Conservation (phyloP, 2,329 filamentous ascomycete species). For the Curvularia lunata region DNA sequence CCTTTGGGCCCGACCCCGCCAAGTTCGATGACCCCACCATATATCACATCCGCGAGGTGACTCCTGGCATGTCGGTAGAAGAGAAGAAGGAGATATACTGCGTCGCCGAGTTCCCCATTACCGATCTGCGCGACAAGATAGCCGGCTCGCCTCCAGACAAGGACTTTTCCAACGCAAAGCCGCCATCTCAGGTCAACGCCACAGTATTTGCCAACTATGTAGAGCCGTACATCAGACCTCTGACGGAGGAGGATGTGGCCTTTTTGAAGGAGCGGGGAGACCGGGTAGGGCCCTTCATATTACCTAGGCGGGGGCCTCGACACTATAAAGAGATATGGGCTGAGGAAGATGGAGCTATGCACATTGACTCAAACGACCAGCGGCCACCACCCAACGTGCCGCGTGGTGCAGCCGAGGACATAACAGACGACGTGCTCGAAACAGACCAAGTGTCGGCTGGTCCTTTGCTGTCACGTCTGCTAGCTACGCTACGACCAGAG, state of each 20-base stretch:
- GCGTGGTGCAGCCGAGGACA: conserved; percentile 82
- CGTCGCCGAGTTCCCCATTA: conserved; percentile 80
- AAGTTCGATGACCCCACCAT: conserved; percentile 91
- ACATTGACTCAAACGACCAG: conserved; percentile 72
- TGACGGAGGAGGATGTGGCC: conserved; percentile 91
- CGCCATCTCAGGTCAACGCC: conserved; percentile 91
- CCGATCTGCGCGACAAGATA: conserved; percentile 82
- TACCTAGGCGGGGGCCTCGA: conserved; percentile 82
- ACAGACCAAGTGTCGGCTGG: conserved; percentile 89
- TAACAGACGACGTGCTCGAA: conserved; percentile 85
- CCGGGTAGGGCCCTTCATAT: conserved; percentile 79
- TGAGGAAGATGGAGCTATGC: conserved; percentile 85
- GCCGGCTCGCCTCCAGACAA: conserved; percentile 89
- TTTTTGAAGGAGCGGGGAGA: conserved; percentile 90
- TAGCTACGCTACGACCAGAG: conserved; percentile 82
- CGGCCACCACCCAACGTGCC: conserved; percentile 79
- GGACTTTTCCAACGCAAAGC: conserved; percentile 94
- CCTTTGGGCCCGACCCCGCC: conserved; percentile 89
- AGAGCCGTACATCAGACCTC: conserved; percentile 87
- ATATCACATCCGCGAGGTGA: conserved; percentile 84
- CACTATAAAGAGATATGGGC: conserved; percentile 93
- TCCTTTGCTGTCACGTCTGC: conserved; percentile 80
- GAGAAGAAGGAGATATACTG: conserved; percentile 87
- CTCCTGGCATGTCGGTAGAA: conserved; percentile 79
- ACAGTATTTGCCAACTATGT: conserved; percentile 91